These are phyloP conservation scores for Aspergillus panamensis DNA, from an alignment of 495 filamentous ascomycete genomes.

Conservation along the genomic window DNA sequence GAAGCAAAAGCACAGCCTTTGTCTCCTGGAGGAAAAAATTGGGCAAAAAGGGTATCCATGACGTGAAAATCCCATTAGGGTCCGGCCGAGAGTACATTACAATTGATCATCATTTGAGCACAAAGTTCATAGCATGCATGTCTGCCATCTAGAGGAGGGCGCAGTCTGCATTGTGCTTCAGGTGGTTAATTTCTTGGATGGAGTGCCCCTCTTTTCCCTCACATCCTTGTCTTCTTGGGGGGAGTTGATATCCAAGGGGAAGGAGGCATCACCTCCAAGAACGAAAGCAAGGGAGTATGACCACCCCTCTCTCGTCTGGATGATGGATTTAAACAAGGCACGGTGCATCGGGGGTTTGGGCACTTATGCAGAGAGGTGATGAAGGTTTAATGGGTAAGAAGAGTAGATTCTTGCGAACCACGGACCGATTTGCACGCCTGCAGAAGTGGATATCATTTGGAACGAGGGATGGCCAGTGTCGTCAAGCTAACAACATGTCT, in stretches of 20 bases:
- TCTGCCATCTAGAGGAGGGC: constrained; percentile 5
- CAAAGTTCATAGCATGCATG: constrained; percentile 24
- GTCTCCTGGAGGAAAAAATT: background rate
- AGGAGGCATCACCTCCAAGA: background rate
- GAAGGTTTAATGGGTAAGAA: constrained; percentile 12
- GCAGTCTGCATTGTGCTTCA: background rate
- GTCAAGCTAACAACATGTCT: constrained; percentile 25
- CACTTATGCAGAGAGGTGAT: constrained; percentile 25
- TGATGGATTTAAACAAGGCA: constrained; percentile 10
- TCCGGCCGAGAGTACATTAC: constrained; percentile 14
- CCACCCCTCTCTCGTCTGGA: background rate
- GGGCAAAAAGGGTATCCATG: background rate
- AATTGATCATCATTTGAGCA: constrained; percentile 7
- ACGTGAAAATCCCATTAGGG: background rate
- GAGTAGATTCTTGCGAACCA: constrained; percentile 6
- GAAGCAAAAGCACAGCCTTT: background rate
- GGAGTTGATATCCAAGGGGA: background rate
- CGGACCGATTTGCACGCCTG: constrained; percentile 22
- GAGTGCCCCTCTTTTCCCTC: background rate
- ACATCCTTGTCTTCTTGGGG: background rate
- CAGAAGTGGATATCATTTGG: constrained; percentile 22
- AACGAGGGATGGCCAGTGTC: constrained; percentile 15
- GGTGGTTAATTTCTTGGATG: background rate
- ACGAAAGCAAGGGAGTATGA: background rate
- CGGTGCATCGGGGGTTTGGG: constrained; percentile 18